phyloP scores from a whole-genome alignment of 73 alveolate genomes.

The Breviolum minutum region DNA sequence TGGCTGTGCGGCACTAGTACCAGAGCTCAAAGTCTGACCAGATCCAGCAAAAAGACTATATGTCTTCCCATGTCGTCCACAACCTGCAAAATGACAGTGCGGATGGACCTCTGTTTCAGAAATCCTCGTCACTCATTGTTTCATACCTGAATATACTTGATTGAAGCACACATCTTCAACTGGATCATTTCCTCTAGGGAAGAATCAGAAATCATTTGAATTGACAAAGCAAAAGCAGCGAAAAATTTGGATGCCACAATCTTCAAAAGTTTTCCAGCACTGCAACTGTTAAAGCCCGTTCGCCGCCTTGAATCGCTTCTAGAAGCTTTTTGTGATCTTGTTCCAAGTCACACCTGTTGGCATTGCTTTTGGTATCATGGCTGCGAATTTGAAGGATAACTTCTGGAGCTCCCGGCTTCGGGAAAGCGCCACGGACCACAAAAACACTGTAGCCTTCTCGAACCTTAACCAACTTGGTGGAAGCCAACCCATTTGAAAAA shows the following conservation, averaged over 20 bases:
- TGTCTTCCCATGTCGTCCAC: constrained; percentile 66
- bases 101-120: too few relatives aligned
- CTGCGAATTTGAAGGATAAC: neutral
- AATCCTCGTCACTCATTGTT: too few relatives aligned
- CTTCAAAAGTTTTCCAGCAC: neutral
- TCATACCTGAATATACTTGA: too few relatives aligned
- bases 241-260: neutral
- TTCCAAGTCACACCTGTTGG: constrained; percentile 75
- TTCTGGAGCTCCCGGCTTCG: neutral
- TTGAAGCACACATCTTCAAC: too few relatives aligned
- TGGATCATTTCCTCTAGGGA: neutral
- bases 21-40: constrained; percentile 65
- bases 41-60: constrained; percentile 78
- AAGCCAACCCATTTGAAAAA: too few relatives aligned
- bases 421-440: constrained; percentile 61
- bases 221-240: neutral
- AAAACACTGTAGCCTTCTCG: constrained; percentile 91
- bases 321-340: constrained; percentile 80
- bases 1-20: constrained; percentile 28
- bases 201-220: neutral
- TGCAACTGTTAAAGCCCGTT: neutral
- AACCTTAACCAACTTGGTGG: constrained; percentile 22
- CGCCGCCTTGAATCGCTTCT: constrained; percentile 64
- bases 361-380: neutral
- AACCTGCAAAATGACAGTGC: constrained; percentile 27